phyloP scores from a whole-genome alignment of 768 basidiomycete genomes.

The Boletus tomentosulus region DNA sequence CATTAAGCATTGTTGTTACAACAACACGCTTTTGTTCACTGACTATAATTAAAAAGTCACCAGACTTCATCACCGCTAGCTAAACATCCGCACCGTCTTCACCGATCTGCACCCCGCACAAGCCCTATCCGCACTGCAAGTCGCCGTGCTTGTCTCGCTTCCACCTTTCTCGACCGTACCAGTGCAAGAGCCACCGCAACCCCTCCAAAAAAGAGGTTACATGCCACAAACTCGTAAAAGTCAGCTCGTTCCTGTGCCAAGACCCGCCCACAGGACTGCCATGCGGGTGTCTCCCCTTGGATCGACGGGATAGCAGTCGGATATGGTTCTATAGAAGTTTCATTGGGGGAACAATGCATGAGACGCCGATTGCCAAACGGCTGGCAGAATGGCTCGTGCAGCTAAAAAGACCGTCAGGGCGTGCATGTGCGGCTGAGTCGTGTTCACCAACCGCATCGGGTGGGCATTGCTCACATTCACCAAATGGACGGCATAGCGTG shows the following conservation, averaged over 20 bases:
- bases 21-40: too few species aligned
- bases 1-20: background rate
- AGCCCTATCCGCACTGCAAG: conserved; percentile 85
- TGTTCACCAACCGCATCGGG: conserved; percentile 47
- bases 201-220: conserved; percentile 70
- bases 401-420: conserved; percentile 38
- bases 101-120: too few species aligned
- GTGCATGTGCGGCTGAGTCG: conserved; percentile 2
- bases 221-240: conserved; percentile 88
- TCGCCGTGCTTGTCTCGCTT: conserved; percentile 71
- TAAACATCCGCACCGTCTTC: too few species aligned
- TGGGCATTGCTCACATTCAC: conserved; percentile 61
- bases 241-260: conserved; percentile 73
- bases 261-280: conserved; percentile 92
- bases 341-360: conserved; percentile 64
- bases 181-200: conserved; percentile 64
- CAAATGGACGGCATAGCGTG: conserved; percentile 57
- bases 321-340: conserved; percentile 23
- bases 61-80: too few species aligned
- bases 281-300: conserved; percentile 68
- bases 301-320: conserved; percentile 2
- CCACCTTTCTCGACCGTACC: conserved; percentile 62
- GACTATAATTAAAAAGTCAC: too few species aligned
- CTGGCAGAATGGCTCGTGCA: conserved; percentile 86
- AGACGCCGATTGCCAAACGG: conserved; percentile 94